These are phyloP conservation scores for Tetrapisispora arboricola DNA, from an alignment of 805 yeast species.

Conservation along the genomic window DNA sequence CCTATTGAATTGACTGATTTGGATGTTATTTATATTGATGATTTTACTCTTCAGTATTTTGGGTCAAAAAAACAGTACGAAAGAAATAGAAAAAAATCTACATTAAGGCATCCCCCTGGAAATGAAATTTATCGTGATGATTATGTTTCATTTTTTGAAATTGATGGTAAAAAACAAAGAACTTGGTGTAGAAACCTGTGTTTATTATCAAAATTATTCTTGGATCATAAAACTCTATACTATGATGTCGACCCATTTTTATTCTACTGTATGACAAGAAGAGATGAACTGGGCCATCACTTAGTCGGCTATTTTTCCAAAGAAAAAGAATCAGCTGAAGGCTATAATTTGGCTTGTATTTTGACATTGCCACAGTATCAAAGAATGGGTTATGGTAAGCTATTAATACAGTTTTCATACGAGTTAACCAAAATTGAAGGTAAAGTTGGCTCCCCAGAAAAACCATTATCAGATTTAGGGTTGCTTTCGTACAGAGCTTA, in stretches of 20 bases:
- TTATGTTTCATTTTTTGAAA: conserved; percentile 88
- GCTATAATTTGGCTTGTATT: conserved; percentile 94
- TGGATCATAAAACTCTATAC: conserved; percentile 92
- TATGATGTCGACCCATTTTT: conserved; percentile 97
- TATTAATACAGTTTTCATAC: conserved; percentile 87
- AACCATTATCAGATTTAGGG: conserved; percentile 92
- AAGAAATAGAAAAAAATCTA: conserved; percentile 78
- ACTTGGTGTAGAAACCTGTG: conserved; percentile 97
- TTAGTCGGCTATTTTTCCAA: conserved; percentile 94
- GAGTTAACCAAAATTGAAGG: conserved; percentile 80
- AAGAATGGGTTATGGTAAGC: conserved; percentile 85
- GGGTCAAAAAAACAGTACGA: conserved; percentile 87
- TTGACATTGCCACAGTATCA: conserved; percentile 94
- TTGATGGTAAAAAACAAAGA: conserved; percentile 91
- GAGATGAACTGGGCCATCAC: conserved; percentile 89
- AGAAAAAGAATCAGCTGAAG: conserved; percentile 93
- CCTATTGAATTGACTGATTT: conserved; percentile 92
- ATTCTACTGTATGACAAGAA: conserved; percentile 88
- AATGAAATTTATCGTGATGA: conserved; percentile 94
- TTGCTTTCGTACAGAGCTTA: conserved; percentile 85
- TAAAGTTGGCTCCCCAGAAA: conserved; percentile 94
- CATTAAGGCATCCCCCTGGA: conserved; percentile 94
- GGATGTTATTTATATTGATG: conserved; percentile 83
- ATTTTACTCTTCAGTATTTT: conserved; percentile 79
- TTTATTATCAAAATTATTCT: conserved; percentile 74